phyloP scores from a whole-genome alignment of 345 rosid genomes.

The Draba incana region DNA sequence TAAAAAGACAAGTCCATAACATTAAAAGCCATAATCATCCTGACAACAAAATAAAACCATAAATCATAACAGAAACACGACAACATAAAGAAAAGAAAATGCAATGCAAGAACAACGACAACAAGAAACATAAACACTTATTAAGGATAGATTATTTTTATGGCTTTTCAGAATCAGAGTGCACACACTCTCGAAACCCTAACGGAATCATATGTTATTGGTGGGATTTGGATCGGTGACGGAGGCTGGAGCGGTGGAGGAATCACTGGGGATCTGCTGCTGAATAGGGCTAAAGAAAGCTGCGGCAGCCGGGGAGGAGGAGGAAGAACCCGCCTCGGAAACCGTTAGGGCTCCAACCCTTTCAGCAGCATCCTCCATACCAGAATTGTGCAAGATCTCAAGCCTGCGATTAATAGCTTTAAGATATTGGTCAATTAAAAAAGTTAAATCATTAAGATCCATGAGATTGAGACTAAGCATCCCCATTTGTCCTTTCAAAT shows the following conservation, averaged over 20 bases:
- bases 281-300: neutral
- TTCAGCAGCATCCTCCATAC: neutral
- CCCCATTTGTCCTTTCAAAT: slow-evolving; percentile 15
- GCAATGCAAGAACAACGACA: neutral
- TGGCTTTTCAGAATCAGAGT: neutral
- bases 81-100: neutral
- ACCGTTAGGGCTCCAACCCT: neutral
- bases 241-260: neutral
- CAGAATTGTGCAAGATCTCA: neutral
- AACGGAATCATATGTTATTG: slow-evolving; percentile 15
- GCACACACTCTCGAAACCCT: neutral
- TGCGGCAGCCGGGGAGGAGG: neutral
- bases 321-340: slow-evolving; percentile 8
- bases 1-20: neutral
- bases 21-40: neutral
- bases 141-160: neutral
- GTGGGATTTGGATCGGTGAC: neutral
- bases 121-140: neutral
- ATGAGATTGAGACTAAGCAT: slow-evolving; percentile 28
- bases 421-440: slow-evolving; percentile 33
- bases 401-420: slow-evolving; percentile 31
- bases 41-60: neutral
- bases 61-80: neutral
- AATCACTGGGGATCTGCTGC: neutral
- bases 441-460: slow-evolving; percentile 43